Percentiles rank a stretch among this genome's conserved stretches.
These are phyloP conservation scores for Nicotiana tomentosiformis DNA, from an alignment of 257 asterid species.

Conservation along the genomic window DNA sequence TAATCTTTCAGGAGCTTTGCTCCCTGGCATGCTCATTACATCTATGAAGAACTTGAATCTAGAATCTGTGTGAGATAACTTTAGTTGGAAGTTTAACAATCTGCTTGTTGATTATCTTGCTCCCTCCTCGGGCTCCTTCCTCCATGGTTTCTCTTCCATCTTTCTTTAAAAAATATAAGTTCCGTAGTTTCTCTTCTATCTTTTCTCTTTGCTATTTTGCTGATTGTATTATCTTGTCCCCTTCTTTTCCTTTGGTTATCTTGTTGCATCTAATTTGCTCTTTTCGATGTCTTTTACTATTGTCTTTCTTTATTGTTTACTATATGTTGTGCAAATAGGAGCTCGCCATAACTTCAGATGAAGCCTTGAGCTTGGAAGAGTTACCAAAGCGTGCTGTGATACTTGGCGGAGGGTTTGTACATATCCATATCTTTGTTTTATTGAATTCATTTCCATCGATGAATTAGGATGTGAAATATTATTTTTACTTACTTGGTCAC, in stretches of 20 bases:
- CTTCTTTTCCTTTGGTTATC: background rate
- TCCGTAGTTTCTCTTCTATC: background rate
- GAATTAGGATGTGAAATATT: constrained; percentile 11
- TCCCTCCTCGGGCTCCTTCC: background rate
- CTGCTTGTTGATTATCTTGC: background rate
- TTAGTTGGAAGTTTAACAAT: background rate
- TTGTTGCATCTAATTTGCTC: background rate
- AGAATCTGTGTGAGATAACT: background rate
- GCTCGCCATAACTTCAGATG: constrained; percentile 94
- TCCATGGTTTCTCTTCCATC: background rate
- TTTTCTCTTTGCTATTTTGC: background rate
- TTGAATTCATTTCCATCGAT: constrained; percentile 7
- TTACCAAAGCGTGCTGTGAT: constrained; percentile 81
- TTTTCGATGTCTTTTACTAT: background rate
- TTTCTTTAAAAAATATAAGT: background rate
- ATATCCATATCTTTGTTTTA: constrained; percentile 8
- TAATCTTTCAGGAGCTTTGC: background rate
- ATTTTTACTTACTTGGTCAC: background rate
- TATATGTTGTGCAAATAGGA: constrained; percentile 44
- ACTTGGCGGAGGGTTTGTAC: constrained; percentile 86
- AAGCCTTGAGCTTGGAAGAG: constrained; percentile 97
- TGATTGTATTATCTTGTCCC: background rate
- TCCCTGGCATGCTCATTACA: background rate
- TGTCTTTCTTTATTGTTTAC: background rate
- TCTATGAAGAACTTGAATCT: background rate